Base-by-base conservation (phyloP, 2,329 filamentous ascomycete species). In the Monosporascus sp. region DNA sequence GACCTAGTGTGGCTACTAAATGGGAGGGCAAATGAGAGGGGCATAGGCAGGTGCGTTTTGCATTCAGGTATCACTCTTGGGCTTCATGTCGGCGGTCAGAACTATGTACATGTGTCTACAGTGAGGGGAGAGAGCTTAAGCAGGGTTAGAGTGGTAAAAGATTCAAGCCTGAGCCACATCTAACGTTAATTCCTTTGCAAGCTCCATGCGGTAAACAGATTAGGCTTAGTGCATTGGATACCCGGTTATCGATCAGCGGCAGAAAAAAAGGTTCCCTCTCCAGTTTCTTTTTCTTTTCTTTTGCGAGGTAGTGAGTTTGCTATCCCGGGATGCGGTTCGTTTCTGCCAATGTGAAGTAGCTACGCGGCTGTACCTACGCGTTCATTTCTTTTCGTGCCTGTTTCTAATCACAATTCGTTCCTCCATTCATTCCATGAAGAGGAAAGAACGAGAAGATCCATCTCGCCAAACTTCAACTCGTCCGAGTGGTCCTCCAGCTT, bases 401-500 rank as follows among this genome's bases (percentile, higher is more conserved):
- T 11, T 27, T 46, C 22, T 14, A 27, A 31, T 4, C 16, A 7
- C 14, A 19, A 7, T 11, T 26, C 14, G 31, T 8, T 9, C 17
- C 14, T 31, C 9, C 3, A 27, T 16, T 31, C 5, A 46, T 26
- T 46, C 24, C 43, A 46, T 46, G 43, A 19, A 22, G 31, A 43
- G 48, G 20, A 14, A 26, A 37, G 43, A 43, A 31, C 24, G 31
- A 46, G 22, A 24, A 1, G 22, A 48, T 20, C 49, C 11, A 6
- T 52, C 27, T 47, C 38, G 14, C 17, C 22, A 56, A 55, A 57
- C 51, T 55, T 49, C 55, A 50, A 54, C 40, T 52, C 44, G 55
- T 55, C 55, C 59, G 27, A 56, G 57, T 54, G 56, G 53, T 44
- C 65, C 66, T 49, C 68, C 68, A 17, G 54, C 62, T 44, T 70